Conservation (phyloP, 2,329 filamentous ascomycete species). For the Neoarthrinium moseri region DNA sequence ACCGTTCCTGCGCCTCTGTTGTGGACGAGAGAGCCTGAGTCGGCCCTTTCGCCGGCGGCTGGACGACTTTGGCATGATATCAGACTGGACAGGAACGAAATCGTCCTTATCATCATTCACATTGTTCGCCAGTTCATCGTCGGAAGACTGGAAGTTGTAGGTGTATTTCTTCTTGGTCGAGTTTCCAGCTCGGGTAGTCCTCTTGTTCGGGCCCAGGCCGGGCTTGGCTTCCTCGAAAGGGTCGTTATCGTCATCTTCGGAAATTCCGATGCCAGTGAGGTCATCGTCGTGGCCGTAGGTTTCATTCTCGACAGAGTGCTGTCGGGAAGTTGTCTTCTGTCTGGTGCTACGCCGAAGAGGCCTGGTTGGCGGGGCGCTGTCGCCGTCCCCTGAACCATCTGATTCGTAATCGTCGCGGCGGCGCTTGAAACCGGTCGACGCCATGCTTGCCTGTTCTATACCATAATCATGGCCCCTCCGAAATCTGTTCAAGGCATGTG, state of each 20-base stretch:
- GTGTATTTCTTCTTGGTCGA: constrained; percentile 1
- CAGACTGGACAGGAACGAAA: constrained; percentile 23
- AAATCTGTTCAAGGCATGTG: constrained; percentile 19
- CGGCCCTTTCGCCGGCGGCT: constrained; percentile 17
- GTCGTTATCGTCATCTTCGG: constrained; percentile 7
- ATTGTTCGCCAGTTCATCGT: constrained; percentile 30
- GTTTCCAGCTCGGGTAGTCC: constrained; percentile 7
- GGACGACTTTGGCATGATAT: constrained; percentile 19
- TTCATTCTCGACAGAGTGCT: constrained; percentile 1
- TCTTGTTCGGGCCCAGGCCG: not conserved
- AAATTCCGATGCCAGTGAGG: not conserved
- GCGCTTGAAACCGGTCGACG: constrained; percentile 6
- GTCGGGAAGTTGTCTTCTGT: constrained; percentile 9
- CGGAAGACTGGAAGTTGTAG: constrained; percentile 16
- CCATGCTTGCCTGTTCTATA: constrained; percentile 5
- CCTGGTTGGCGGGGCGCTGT: not conserved
- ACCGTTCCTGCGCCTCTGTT: constrained; percentile 17
- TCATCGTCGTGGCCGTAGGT: not conserved
- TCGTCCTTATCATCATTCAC: constrained; percentile 13
- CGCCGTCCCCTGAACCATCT: not conserved
- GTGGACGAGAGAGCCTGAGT: not conserved
- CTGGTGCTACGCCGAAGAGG: constrained; percentile 9
- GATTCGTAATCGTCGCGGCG: not conserved
- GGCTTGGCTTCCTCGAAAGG: not conserved
- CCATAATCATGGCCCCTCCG: constrained; percentile 13